Conservation (phyloP, 192 early-diverging fungal species). For the Dissophora ornata region DNA sequence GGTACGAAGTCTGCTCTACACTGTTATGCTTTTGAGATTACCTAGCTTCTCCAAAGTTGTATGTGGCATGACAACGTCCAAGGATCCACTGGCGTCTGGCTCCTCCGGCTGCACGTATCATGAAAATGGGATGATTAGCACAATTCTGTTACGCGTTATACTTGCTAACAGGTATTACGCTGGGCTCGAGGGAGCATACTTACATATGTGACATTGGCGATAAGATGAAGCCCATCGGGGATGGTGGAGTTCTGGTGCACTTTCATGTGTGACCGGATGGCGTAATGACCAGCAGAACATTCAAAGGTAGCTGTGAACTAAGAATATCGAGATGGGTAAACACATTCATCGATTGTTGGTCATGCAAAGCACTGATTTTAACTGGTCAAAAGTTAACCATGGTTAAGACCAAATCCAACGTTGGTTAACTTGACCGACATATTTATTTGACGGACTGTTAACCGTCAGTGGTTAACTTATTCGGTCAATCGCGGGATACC, state of each 20-base stretch:
- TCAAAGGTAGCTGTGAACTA: slow-evolving; percentile 6
- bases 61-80: not conserved
- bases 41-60: not conserved
- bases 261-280: slow-evolving; percentile 7
- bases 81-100: not conserved
- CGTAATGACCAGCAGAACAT: not conserved
- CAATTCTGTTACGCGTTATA: no score
- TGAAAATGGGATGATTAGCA: not conserved
- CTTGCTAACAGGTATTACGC: no score
- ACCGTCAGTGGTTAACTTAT: no score
- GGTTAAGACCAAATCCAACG: no score
- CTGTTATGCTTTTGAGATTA: not conserved
- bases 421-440: no score
- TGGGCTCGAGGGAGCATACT: not conserved
- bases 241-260: not conserved
- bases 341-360: not conserved
- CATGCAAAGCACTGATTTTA: no score
- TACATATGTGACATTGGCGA: slow-evolving; percentile 3
- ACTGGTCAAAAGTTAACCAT: no score
- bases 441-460: no score
- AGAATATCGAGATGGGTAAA: no score
- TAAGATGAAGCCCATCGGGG: slow-evolving; percentile 8
- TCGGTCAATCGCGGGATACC: no score
- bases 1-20: not conserved
- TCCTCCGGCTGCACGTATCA: slow-evolving; percentile 1